These are phyloP conservation scores for Fistulina hepatica DNA, from an alignment of 1,284 basidiomycete species.

Conservation along the genomic window DNA sequence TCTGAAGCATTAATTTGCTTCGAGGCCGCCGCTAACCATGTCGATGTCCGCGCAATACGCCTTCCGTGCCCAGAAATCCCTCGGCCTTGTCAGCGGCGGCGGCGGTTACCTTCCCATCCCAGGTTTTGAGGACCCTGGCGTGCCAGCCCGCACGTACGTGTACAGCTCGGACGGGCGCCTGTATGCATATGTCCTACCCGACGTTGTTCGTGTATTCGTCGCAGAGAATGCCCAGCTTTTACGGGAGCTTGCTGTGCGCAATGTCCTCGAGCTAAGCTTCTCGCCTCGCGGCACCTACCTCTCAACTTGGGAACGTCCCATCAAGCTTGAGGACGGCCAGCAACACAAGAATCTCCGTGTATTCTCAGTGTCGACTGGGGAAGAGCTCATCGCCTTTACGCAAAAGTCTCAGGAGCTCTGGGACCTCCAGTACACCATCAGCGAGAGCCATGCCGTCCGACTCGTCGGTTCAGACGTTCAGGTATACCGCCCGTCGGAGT, in stretches of 20 bases:
- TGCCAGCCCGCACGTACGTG: slow-evolving; percentile 61
- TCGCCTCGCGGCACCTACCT: slow-evolving; percentile 89
- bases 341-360: slow-evolving; percentile 85
- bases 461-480: slow-evolving; percentile 80
- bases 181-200: slow-evolving; percentile 75
- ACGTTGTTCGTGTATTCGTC: slow-evolving; percentile 63
- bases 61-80: slow-evolving; percentile 91
- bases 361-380: slow-evolving; percentile 73
- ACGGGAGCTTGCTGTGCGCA: slow-evolving; percentile 58
- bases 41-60: slow-evolving; percentile 12
- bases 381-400: slow-evolving; percentile 71
- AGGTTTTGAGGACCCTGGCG: slow-evolving; percentile 59
- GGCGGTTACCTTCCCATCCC: slow-evolving; percentile 65
- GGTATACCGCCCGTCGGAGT: slow-evolving; percentile 75
- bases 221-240: slow-evolving; percentile 64
- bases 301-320: slow-evolving; percentile 89
- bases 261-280: slow-evolving; percentile 78
- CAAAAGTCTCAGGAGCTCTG: slow-evolving; percentile 80
- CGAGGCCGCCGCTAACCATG: slow-evolving; percentile 11
- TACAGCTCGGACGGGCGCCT: slow-evolving; percentile 86
- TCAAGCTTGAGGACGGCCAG: slow-evolving; percentile 69
- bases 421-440: slow-evolving; percentile 87
- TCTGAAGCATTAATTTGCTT: slow-evolving; percentile 4
- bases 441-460: slow-evolving; percentile 83
- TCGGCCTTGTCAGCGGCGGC: slow-evolving; percentile 75